Evolutionary conservation across 2,329 filamentous ascomycete species (phyloP).

Genomic region (Dothistroma pini): DNA sequence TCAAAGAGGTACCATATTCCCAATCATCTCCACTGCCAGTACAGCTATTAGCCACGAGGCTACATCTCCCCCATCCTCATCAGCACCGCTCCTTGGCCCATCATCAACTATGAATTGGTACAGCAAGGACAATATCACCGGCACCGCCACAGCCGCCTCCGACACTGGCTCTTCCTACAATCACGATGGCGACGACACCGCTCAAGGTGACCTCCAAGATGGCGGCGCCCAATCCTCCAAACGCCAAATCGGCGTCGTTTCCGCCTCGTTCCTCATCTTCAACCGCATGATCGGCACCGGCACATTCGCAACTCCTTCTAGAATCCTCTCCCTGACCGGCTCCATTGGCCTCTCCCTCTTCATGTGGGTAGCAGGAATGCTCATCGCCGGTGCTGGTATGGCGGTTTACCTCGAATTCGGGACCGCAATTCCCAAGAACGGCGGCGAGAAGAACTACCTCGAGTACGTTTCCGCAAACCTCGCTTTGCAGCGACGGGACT

Average conservation of each 20-base stretch:
- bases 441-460: constrained; percentile 53
- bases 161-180: not conserved
- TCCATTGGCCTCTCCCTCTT: constrained; percentile 35
- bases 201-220: not conserved
- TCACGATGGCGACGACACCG: not conserved
- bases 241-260: constrained; percentile 52
- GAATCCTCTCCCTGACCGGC: constrained; percentile 25
- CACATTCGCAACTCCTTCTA: constrained; percentile 28
- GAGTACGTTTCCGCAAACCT: constrained; percentile 51
- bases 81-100: constrained; percentile 3
- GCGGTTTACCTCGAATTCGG: constrained; percentile 66
- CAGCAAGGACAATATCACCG: not conserved
- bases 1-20: not conserved
- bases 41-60: not conserved
- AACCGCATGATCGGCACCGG: constrained; percentile 32
- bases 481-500: constrained; percentile 59
- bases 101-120: constrained; percentile 1
- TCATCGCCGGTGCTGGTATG: constrained; percentile 56
- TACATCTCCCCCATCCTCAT: not conserved
- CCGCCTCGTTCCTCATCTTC: constrained; percentile 49
- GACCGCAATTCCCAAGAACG: constrained; percentile 61
- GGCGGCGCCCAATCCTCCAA: constrained; percentile 15
- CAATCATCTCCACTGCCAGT: too few species aligned
- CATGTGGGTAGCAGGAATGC: constrained; percentile 41
- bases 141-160: constrained; percentile 5